Evolutionary conservation across 306 rosid genomes (phyloP), one percentile per base, ranked within the genome.

Genomic region (Cotoneaster glaucophyllus): DNA sequence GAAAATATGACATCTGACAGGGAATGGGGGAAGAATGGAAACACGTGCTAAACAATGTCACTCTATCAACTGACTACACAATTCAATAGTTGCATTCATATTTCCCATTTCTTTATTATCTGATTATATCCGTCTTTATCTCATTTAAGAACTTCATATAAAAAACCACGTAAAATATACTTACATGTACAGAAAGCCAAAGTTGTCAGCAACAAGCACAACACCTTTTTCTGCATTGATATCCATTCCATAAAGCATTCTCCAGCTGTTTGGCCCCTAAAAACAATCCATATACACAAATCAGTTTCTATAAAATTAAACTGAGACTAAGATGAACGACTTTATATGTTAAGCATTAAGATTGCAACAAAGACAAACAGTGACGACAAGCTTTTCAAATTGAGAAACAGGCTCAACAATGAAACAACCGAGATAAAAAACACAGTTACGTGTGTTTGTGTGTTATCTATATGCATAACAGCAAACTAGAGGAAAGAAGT

Each of bases 181-280:
- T 84, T 86, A 92, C 95, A 84, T 62, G 83, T 92, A 80, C 48
- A 92, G 92, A 82, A 77, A 90, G 67, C 97, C 98, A 57, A 90
- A 88, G 84, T 82, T 94, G 83, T 94, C 96, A 65, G 93, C 98
- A 74, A 86, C 96, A 75, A 91, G 89, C 37, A 87, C 91, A 73
- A 78, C 87, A 70, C 90, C 86, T 84, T 80, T 94, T 77, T 94
- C 97, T 34, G 74, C 78, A 89, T 92, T 90, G 64, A 94, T 64
- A 84, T 94, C 98, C 98, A 94, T 94, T 81, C 98, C 98, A 84
- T 92, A 92, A 48, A 92, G 91, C 97, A 94, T 92, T 81, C 85
- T 88, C 95, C 96, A 92, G 53, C 68, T 86, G 74, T 70, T 79
- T 67, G 86, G 92, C 70, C 97, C 96, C 98, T 94, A 76, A 8